Base-by-base conservation (phyloP, 495 filamentous ascomycete species). In the Lindgomyces ingoldianus region DNA sequence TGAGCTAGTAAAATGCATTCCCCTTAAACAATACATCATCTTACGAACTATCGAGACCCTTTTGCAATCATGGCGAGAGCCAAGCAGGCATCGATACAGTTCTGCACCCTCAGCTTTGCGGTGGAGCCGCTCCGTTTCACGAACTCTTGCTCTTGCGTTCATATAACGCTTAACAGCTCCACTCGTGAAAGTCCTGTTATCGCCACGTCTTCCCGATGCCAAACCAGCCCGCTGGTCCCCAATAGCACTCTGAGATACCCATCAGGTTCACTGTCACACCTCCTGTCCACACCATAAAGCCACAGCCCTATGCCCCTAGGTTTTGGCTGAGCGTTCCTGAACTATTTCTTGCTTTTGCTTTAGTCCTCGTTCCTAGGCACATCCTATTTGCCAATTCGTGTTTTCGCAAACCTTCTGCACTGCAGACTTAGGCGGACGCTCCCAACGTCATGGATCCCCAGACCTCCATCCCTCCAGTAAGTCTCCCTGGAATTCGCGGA, bases 401-500 rank as follows among this genome's bases (percentile, higher is more conserved):
- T 19, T 27, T 49, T n/a, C n/a, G n/a, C n/a, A 22, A 12, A 45
- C 22, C 18, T 55, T 47, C 50, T 36, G 10, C 19, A 48, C 41
- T 11, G 27, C 21, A 16, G 26, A 10, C 29, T 61, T 52, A 55
- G 51, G 24, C 51, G 4, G 29, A 14, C 22, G 26, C 41, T 45
- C 22, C 21, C 14, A 21, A 52, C 49, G 18, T 16, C 29, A 57
- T 57, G 54, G 54, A 19, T 11, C 65, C 65, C n/a, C 65, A 68
- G 25, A 62, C 60, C 4, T 55, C 65, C 16, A 68, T 68, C 11
- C 65, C 65, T 14, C 65, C 60, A 33, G 65, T 68, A 44, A 48
- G 57, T 60, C n/a, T 24, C 22, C 4, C 9, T 22, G 10, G 19
- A 22, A 9, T 16, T n/a, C 29, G 10, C 4, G 30, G 14, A 29